Evolutionary conservation across 495 filamentous ascomycete species (phyloP).

Genomic region (Lindgomyces ingoldianus): DNA sequence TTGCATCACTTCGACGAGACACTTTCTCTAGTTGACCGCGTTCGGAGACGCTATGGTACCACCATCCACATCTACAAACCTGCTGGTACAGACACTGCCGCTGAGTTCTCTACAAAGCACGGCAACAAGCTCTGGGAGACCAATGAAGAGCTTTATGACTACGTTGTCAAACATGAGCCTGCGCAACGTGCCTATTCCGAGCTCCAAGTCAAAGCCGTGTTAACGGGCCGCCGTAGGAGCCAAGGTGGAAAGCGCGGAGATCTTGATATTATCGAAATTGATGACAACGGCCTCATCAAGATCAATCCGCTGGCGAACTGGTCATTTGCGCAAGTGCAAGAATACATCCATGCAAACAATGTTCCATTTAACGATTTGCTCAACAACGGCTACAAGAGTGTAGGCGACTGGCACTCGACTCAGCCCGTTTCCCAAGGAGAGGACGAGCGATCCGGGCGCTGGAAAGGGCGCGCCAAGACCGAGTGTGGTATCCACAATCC

Average conservation of each 20-base stretch:
- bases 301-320: conserved; percentile 98
- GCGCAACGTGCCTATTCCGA: conserved; percentile 89
- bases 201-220: conserved; percentile 83
- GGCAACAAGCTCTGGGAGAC: conserved; percentile 83
- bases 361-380: conserved; percentile 93
- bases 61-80: conserved; percentile 89
- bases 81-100: conserved; percentile 63
- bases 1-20: conserved; percentile 95
- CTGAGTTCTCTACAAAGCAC: conserved; percentile 78
- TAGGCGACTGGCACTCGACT: conserved; percentile 98
- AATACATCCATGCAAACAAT: conserved; percentile 78
- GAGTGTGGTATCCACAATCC: conserved; percentile 99
- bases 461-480: conserved; percentile 92
- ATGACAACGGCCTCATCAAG: conserved; percentile 91
- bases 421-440: conserved; percentile 83
- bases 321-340: conserved; percentile 85
- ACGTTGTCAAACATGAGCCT: conserved; percentile 95
- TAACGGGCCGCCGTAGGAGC: conserved; percentile 90
- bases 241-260: conserved; percentile 92
- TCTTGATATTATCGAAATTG: conserved; percentile 86
- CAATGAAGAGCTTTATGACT: conserved; percentile 90
- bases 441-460: conserved; percentile 94
- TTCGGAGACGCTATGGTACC: conserved; percentile 72
- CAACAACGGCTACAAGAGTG: conserved; percentile 90
- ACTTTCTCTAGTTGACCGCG: conserved; percentile 73